Base-by-base conservation (phyloP, 768 basidiomycete genomes). In the Gymnopilus dilepis region DNA sequence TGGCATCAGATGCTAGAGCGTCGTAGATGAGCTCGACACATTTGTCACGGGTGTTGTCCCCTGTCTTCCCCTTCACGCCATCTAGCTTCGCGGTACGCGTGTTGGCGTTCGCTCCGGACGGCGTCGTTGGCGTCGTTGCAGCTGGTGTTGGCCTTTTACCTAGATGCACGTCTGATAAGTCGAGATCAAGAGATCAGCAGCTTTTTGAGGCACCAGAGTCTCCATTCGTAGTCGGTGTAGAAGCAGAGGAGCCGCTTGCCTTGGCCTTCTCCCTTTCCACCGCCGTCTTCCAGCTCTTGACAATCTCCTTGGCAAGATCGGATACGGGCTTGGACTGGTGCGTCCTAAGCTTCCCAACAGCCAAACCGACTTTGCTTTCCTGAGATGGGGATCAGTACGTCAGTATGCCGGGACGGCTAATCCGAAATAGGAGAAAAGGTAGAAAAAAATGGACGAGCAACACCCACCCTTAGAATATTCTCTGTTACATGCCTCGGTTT, bases 311-410 rank as follows among this genome's bases (percentile, higher is more conserved):
- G 17, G 95, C 93, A 6, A 92, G 78, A 65, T 93, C 91, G 7
- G 92, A 73, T 8, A 97, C 87, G 11, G 87, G 83, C 69, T 90
- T 92, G 12, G 84, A 78, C 0, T 83, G 77, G 74, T 95, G 90
- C 30, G 83, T 81, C 48, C 95, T 86, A 17, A 96, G 83, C 78
- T 96, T 96, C 55, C 94, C 94, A 2, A 97, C 94, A 0, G 94
- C 91, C n/a, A 97, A 77, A 51, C 95, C 95, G 3, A 89, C 91
- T 75, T 91, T 95, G 74, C 93, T 95, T 76, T 96, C 94, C 95
- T 96, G 68, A 28, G 64, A 33, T 53, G 56, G 24, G 58, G 57
- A 62, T 60, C 40, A 69, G 4, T 33, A 48, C 41, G 60, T 38
- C 28, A 59, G 37, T 40, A 26, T 52, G 51, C 58, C 55, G 62